Percentiles rank a stretch among this genome's conserved stretches.
Conservation (phyloP, 495 filamentous ascomycete genomes). For the Aspergillus sclerotioniger region DNA sequence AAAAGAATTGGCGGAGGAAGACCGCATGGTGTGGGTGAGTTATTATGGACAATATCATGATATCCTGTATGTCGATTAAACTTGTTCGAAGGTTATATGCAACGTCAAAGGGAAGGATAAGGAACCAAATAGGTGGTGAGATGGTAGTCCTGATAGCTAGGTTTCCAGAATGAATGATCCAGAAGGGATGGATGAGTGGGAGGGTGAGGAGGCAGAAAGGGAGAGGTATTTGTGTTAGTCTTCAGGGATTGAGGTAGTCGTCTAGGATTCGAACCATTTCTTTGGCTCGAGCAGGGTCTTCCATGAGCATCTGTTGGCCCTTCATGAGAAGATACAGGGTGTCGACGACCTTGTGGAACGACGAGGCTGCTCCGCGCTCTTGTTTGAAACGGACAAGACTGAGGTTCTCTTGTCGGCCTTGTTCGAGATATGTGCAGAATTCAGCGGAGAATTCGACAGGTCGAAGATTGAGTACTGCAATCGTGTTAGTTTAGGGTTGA, state of each 20-base stretch:
- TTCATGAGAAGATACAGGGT: constrained; percentile 61
- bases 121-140: background rate
- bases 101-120: background rate
- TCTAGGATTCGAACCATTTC: constrained; percentile 57
- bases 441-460: constrained; percentile 78
- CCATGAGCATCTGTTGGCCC: constrained; percentile 61
- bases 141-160: background rate
- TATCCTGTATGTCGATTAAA: background rate
- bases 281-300: constrained; percentile 57
- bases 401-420: constrained; percentile 64
- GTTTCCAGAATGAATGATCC: background rate
- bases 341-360: constrained; percentile 80
- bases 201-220: background rate
- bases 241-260: constrained; percentile 20
- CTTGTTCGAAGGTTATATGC: background rate
- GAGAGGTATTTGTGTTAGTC: background rate
- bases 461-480: constrained; percentile 67
- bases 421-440: constrained; percentile 80
- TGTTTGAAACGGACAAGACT: constrained; percentile 83
- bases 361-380: constrained; percentile 79
- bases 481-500: background rate
- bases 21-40: background rate
- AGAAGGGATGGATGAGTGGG: background rate
- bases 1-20: background rate
- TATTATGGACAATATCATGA: background rate